Evolutionary conservation across 2,329 filamentous ascomycete genomes (phyloP).

Genomic region (Xylaria sp.): DNA sequence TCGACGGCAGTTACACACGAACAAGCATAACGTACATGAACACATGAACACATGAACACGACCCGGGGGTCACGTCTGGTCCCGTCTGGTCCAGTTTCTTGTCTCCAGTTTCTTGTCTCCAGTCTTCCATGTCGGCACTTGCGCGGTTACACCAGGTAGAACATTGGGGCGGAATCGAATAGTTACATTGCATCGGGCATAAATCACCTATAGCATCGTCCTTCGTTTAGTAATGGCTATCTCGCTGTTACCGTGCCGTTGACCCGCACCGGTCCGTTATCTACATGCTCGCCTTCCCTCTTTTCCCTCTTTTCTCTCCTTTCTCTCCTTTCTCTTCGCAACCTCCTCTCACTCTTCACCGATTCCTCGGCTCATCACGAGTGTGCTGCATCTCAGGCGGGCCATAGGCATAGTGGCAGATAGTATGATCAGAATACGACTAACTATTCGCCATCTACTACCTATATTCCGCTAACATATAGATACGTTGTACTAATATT

Average conservation of each 20-base stretch:
- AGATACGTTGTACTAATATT: neutral
- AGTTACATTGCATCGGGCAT: conserved; percentile 28
- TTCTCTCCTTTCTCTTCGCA: neutral
- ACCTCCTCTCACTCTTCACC: neutral
- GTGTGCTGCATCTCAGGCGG: neutral
- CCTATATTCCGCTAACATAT: conserved; percentile 9
- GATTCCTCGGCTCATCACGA: neutral
- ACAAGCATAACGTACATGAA: neutral
- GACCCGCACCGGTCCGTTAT: neutral
- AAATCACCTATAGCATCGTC: neutral
- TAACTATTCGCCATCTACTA: neutral
- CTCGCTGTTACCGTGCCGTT: neutral
- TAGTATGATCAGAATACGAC: neutral
- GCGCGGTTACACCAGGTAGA: conserved; percentile 24
- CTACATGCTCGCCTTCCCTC: neutral
- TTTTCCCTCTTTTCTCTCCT: neutral
- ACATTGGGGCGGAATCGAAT: conserved; percentile 17
- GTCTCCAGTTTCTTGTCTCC: no score
- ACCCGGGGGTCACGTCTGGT: no score
- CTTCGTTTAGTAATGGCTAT: neutral
- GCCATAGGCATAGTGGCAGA: neutral
- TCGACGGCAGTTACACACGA: neutral
- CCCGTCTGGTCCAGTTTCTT: no score
- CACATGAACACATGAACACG: neutral
- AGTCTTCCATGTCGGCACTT: conserved; percentile 25